These are phyloP conservation scores for Termitomyces sp. DNA, from an alignment of 1,284 basidiomycete species.

Conservation along the genomic window DNA sequence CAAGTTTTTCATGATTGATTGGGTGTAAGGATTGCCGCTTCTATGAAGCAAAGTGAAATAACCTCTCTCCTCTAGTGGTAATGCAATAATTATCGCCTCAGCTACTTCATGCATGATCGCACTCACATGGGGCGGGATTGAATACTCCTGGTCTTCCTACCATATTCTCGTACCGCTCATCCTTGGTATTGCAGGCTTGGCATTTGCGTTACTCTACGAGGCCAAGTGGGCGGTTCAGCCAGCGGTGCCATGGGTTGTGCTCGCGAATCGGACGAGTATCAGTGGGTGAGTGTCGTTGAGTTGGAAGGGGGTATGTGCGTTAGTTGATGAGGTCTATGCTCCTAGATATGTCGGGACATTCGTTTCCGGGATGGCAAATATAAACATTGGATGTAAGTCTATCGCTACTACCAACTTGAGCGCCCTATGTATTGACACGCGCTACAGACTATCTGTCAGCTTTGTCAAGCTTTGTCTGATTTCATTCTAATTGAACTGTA, in stretches of 20 bases:
- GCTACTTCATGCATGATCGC: neutral
- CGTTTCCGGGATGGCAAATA: constrained; percentile 5
- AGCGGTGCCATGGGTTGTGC: constrained; percentile 19
- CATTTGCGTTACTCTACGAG: constrained; percentile 13
- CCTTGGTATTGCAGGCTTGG: constrained; percentile 26
- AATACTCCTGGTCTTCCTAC: constrained; percentile 27
- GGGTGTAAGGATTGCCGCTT: constrained; percentile 28
- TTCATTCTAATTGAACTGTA: neutral
- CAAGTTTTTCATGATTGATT: constrained; percentile 34
- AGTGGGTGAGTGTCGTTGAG: constrained; percentile 12
- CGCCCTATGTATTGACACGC: neutral
- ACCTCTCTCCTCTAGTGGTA: neutral
- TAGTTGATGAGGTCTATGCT: neutral
- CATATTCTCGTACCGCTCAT: constrained; percentile 32
- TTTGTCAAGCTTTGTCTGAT: neutral
- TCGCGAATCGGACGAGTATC: constrained; percentile 23
- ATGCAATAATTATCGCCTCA: neutral
- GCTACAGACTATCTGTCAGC: constrained; percentile 2
- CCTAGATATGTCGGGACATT: constrained; percentile 6
- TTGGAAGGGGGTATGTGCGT: neutral
- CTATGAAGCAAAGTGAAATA: constrained; percentile 8
- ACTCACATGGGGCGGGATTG: neutral
- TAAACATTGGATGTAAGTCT: constrained; percentile 7
- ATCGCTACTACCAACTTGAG: neutral
- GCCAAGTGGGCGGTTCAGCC: constrained; percentile 4